Evolutionary conservation across 306 rosid species (phyloP).

Genomic region (Sophora flavescens): DNA sequence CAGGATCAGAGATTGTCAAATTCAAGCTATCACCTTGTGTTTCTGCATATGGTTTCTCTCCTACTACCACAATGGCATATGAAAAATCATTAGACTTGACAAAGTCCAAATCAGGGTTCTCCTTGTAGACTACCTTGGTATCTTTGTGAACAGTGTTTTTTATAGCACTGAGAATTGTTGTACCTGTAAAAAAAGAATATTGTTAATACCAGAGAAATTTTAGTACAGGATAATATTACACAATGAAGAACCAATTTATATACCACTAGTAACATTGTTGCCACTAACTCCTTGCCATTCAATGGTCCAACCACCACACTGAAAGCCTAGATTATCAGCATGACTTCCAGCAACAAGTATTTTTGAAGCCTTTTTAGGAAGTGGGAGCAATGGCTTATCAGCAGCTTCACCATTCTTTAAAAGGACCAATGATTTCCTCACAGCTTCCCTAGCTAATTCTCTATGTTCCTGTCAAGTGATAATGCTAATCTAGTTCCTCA

Average conservation of each 20-base stretch:
- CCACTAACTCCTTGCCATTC: constrained; percentile 52
- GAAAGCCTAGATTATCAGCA: constrained; percentile 54
- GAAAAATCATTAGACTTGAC: constrained; percentile 35
- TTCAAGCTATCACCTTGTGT: constrained; percentile 43
- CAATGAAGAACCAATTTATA: background rate
- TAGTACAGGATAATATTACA: background rate
- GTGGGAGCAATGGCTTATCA: constrained; percentile 49
- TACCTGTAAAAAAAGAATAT: constrained; percentile 34
- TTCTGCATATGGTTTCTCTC: constrained; percentile 56
- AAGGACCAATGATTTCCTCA: constrained; percentile 51
- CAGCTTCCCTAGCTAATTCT: constrained; percentile 54
- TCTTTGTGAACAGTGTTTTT: constrained; percentile 41
- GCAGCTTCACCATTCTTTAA: constrained; percentile 46
- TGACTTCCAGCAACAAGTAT: constrained; percentile 56
- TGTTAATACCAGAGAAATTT: background rate
- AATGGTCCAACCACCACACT: constrained; percentile 59
- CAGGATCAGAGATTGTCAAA: constrained; percentile 41
- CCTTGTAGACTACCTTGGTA: constrained; percentile 40
- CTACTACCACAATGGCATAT: constrained; percentile 51
- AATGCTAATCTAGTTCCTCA: background rate
- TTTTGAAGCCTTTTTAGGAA: constrained; percentile 51
- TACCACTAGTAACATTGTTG: constrained; percentile 45
- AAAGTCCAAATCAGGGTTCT: constrained; percentile 32
- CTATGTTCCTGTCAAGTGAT: constrained; percentile 50
- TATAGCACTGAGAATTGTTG: constrained; percentile 46